Conservation (phyloP, 2,329 filamentous ascomycete genomes). For the Fusarium solani-melongenae region DNA sequence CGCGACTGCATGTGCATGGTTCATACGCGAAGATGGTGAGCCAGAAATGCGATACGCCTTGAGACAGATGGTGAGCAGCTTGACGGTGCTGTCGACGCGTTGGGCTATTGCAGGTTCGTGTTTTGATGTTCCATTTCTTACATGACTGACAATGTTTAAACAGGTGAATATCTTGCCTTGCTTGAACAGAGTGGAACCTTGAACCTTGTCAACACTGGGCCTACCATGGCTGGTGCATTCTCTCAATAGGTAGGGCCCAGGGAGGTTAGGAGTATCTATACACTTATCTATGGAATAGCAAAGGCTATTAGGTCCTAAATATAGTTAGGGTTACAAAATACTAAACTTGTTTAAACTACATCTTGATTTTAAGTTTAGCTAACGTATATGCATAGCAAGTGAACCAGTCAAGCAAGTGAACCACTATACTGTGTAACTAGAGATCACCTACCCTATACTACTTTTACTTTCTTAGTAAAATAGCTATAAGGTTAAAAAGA, state of each 20-base stretch:
- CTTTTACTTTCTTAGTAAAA: no score
- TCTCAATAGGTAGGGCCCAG: not conserved
- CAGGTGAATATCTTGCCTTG: slow-evolving; percentile 7
- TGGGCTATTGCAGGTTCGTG: slow-evolving; percentile 8
- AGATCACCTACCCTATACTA: no score
- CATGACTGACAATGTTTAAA: not conserved
- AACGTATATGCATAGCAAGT: no score
- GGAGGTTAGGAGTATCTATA: no score
- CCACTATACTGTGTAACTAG: no score
- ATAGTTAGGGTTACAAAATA: no score
- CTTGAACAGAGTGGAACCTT: not conserved
- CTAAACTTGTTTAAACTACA: no score
- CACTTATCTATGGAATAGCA: no score
- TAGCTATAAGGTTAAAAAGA: no score
- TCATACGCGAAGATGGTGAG: slow-evolving; percentile 30
- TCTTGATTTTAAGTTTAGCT: no score
- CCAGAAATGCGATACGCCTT: slow-evolving; percentile 11
- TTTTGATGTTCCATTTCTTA: not conserved
- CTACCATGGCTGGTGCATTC: not conserved
- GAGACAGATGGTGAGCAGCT: slow-evolving; percentile 6
- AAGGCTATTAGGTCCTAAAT: no score
- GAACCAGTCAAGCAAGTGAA: no score
- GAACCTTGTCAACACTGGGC: not conserved
- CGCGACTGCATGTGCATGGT: slow-evolving; percentile 34
- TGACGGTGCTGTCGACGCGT: not conserved